phyloP scores from a whole-genome alignment of 768 basidiomycete species.

The Pulveroboletus ravenelii region DNA sequence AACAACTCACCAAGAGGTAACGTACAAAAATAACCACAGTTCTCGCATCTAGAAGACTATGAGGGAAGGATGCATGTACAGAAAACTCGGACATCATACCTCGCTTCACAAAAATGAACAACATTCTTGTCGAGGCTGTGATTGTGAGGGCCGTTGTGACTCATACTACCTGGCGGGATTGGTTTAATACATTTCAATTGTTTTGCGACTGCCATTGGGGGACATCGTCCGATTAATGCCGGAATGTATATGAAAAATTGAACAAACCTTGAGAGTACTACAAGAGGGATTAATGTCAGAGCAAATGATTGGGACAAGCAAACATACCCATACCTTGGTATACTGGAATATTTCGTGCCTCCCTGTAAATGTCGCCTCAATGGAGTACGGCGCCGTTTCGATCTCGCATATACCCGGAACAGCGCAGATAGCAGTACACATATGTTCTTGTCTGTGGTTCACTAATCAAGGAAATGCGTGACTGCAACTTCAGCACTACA shows the following conservation, averaged over 20 bases:
- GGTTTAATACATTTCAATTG: slow-evolving; percentile 45
- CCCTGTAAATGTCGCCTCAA: slow-evolving; percentile 59
- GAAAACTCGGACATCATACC: slow-evolving; percentile 25
- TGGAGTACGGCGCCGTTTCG: slow-evolving; percentile 49
- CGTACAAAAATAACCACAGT: slow-evolving; percentile 57
- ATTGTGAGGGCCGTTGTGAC: slow-evolving; percentile 45
- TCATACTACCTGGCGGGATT: slow-evolving; percentile 40
- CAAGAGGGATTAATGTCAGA: no score
- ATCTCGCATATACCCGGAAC: slow-evolving; percentile 53
- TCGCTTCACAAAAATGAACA: slow-evolving; percentile 52
- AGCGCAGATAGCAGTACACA: slow-evolving; percentile 40
- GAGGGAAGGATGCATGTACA: not conserved
- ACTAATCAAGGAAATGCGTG: not conserved
- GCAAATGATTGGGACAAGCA: no score
- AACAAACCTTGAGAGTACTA: slow-evolving; percentile 48
- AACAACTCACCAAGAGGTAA: slow-evolving; percentile 44
- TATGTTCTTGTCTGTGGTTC: slow-evolving; percentile 45
- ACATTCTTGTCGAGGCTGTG: slow-evolving; percentile 43
- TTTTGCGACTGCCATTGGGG: slow-evolving; percentile 37
- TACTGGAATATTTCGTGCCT: slow-evolving; percentile 57
- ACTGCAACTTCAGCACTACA: not conserved
- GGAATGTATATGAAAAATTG: not conserved
- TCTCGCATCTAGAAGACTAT: slow-evolving; percentile 38
- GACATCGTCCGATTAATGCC: not conserved
- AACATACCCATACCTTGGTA: slow-evolving; percentile 41